A percentile compares a stretch with the other conserved stretches of the same genome.
These are phyloP conservation scores for Panicum virgatum DNA, from an alignment of 202 grass and related monocot species.

Conservation along the genomic window DNA sequence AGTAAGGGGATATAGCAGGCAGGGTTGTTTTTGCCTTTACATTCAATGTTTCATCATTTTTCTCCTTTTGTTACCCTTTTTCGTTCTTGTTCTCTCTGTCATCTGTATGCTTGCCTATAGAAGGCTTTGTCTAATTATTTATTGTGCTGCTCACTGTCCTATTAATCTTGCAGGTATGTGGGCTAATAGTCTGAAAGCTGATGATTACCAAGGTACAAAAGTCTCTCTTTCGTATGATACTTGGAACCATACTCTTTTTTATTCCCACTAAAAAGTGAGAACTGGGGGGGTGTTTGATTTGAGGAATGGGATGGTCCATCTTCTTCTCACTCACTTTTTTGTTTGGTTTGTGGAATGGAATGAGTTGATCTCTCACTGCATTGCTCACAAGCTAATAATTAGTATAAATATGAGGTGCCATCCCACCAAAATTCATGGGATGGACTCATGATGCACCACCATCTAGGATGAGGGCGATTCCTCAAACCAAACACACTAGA, in stretches of 20 bases:
- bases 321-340: no score
- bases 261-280: background rate
- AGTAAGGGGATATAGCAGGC: background rate
- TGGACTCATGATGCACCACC: no score
- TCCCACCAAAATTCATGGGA: no score
- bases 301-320: no score
- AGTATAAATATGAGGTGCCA: no score
- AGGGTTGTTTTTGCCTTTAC: background rate
- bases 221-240: conserved; percentile 17
- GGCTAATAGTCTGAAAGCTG: conserved; percentile 74
- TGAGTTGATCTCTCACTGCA: no score
- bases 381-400: no score
- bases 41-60: background rate
- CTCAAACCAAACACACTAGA: no score
- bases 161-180: conserved; percentile 66
- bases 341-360: no score
- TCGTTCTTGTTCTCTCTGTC: conserved; percentile 2
- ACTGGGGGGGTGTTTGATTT: no score
- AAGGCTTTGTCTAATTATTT: conserved; percentile 20
- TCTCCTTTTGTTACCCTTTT: background rate
- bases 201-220: conserved; percentile 88
- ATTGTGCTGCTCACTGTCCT: background rate
- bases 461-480: no score
- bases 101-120: background rate
- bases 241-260: conserved; percentile 3